phyloP scores from a whole-genome alignment of 768 basidiomycete genomes.

The Lyophyllum shimeji region DNA sequence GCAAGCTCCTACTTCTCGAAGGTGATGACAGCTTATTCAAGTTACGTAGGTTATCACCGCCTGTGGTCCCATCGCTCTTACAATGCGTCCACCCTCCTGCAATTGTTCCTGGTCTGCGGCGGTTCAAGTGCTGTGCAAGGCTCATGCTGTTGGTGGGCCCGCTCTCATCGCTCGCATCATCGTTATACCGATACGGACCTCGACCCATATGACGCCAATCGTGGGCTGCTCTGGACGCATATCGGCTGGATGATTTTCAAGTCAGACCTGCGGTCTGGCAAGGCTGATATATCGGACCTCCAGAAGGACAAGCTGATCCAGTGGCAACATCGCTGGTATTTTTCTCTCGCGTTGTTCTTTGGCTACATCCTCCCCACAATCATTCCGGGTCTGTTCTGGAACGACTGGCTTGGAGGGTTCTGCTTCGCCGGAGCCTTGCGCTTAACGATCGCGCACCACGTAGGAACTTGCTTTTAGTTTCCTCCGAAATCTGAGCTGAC shows the following conservation, averaged over 20 bases:
- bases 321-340: conserved; percentile 79
- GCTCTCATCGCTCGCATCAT: conserved; percentile 81
- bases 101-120: conserved; percentile 66
- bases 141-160: conserved; percentile 86
- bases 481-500: conserved; percentile 1
- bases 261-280: conserved; percentile 67
- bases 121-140: conserved; percentile 86
- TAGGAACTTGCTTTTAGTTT: conserved; percentile 35
- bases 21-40: background rate
- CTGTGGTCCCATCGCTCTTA: conserved; percentile 87
- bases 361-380: conserved; percentile 69
- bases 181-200: conserved; percentile 84
- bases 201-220: conserved; percentile 81
- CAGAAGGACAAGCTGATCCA: conserved; percentile 66
- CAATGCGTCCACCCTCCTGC: conserved; percentile 70
- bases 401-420: conserved; percentile 76
- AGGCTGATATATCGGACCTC: conserved; percentile 72
- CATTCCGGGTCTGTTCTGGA: conserved; percentile 71
- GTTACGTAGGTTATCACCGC: conserved; percentile 66
- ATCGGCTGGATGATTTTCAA: conserved; percentile 86
- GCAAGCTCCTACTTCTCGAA: conserved; percentile 32
- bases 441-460: conserved; percentile 79
- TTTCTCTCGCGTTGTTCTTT: conserved; percentile 59
- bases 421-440: conserved; percentile 74
- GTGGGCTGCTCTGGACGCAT: conserved; percentile 79